Conservation (phyloP, 1,284 basidiomycete genomes). For the Ganoderma sp. region DNA sequence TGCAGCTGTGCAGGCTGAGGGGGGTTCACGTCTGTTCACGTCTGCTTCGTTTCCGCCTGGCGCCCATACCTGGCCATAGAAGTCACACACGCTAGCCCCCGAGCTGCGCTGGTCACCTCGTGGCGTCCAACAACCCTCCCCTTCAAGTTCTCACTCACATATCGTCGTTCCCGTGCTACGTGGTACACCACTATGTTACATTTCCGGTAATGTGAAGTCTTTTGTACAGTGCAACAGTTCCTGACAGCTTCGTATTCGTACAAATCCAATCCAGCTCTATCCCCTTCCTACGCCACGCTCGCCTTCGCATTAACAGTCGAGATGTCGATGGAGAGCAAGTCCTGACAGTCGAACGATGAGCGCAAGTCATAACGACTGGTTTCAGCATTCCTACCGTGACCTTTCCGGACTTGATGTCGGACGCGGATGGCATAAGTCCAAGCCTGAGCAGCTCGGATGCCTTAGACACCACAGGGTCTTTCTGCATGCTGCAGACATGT, state of each 20-base stretch:
- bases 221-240: slow-evolving; percentile 3
- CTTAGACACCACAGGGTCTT: slow-evolving; percentile 83
- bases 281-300: slow-evolving; percentile 30
- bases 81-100: too few relatives aligned
- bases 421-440: slow-evolving; percentile 80
- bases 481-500: slow-evolving; percentile 66
- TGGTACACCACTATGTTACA: background rate
- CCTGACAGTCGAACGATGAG: slow-evolving; percentile 25
- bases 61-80: too few relatives aligned
- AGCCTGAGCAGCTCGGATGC: slow-evolving; percentile 82
- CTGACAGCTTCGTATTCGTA: background rate
- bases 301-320: slow-evolving; percentile 35
- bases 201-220: background rate
- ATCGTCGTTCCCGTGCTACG: background rate
- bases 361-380: background rate
- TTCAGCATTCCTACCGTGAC: slow-evolving; percentile 38
- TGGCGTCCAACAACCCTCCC: background rate
- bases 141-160: background rate
- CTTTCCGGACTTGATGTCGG: slow-evolving; percentile 74
- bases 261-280: background rate
- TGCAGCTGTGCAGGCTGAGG: too few relatives aligned
- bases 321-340: slow-evolving; percentile 39
- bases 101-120: too few relatives aligned
- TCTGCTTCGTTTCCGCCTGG: too few relatives aligned
- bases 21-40: too few relatives aligned